Percentiles rank a stretch among this genome's conserved stretches.
Evolutionary conservation across 768 basidiomycete genomes (phyloP).

Genomic region (Hydnomerulius pinastri): DNA sequence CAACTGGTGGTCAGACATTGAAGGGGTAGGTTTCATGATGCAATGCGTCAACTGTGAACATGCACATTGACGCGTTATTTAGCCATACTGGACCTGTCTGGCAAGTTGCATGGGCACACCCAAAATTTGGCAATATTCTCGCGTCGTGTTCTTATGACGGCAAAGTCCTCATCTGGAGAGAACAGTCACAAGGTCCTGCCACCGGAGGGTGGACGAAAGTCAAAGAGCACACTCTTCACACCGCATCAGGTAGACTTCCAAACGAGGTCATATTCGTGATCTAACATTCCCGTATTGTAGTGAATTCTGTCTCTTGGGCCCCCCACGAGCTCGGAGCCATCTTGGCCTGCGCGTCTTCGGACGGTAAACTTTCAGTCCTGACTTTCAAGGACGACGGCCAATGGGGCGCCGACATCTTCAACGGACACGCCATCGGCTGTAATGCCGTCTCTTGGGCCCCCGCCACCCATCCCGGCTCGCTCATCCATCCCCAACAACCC

Average conservation of each 20-base stretch:
- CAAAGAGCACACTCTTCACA: constrained; percentile 93
- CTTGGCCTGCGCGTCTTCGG: constrained; percentile 94
- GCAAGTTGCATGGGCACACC: constrained; percentile 98
- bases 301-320: constrained; percentile 99
- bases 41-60: neutral
- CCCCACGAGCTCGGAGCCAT: constrained; percentile 97
- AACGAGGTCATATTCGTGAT: neutral
- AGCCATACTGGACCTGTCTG: constrained; percentile 98
- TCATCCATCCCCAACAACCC: constrained; percentile 69
- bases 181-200: constrained; percentile 57
- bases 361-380: constrained; percentile 95
- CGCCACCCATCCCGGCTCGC: constrained; percentile 80
- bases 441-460: constrained; percentile 99
- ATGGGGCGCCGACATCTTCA: constrained; percentile 93
- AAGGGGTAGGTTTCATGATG: constrained; percentile 61
- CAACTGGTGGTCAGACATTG: constrained; percentile 65
- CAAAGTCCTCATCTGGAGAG: constrained; percentile 98
- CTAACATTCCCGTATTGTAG: constrained; percentile 39
- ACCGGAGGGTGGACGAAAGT: constrained; percentile 85
- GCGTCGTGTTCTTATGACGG: constrained; percentile 99
- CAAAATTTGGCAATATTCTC: constrained; percentile 94
- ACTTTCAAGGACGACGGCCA: constrained; percentile 99
- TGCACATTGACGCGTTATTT: neutral
- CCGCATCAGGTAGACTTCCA: constrained; percentile 77
- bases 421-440: constrained; percentile 94